These are phyloP conservation scores for Citrus hindsii DNA, from an alignment of 345 rosid genomes.

Conservation along the genomic window DNA sequence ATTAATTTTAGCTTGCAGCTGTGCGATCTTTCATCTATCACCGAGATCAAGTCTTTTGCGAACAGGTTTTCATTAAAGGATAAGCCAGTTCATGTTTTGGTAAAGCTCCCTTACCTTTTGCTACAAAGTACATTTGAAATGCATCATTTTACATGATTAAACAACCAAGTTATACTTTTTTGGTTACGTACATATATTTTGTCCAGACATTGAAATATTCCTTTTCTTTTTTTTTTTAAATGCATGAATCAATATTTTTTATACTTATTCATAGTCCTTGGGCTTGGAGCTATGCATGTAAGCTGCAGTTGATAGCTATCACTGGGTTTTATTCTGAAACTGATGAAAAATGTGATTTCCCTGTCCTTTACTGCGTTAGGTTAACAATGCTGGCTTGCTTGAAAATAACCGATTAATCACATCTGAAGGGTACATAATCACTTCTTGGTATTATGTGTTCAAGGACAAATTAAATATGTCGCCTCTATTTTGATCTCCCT, in stretches of 20 bases:
- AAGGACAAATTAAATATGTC: background rate
- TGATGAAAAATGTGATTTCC: slow-evolving; percentile 6
- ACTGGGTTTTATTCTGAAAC: background rate
- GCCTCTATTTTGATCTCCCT: background rate
- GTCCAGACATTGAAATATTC: background rate
- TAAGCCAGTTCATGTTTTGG: slow-evolving; percentile 79
- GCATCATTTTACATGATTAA: background rate
- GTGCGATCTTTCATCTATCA: slow-evolving; percentile 80
- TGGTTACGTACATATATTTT: background rate
- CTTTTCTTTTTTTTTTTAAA: background rate
- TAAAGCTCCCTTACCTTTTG: slow-evolving; percentile 19
- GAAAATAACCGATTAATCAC: slow-evolving; percentile 58
- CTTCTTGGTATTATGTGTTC: slow-evolving; percentile 10
- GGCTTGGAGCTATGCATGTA: background rate
- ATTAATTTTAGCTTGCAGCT: slow-evolving; percentile 48
- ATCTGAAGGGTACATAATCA: slow-evolving; percentile 63
- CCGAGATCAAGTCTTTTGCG: slow-evolving; percentile 73
- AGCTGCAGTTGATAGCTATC: background rate
- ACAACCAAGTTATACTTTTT: background rate
- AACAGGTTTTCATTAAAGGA: slow-evolving; percentile 71
- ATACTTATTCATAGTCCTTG: too few species aligned
- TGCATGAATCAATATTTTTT: too few species aligned
- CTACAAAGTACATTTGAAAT: background rate
- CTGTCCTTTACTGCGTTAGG: slow-evolving; percentile 31
- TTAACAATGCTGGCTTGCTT: slow-evolving; percentile 85